These are phyloP conservation scores for Trametes coccinea DNA, from an alignment of 768 basidiomycete genomes.

Conservation along the genomic window DNA sequence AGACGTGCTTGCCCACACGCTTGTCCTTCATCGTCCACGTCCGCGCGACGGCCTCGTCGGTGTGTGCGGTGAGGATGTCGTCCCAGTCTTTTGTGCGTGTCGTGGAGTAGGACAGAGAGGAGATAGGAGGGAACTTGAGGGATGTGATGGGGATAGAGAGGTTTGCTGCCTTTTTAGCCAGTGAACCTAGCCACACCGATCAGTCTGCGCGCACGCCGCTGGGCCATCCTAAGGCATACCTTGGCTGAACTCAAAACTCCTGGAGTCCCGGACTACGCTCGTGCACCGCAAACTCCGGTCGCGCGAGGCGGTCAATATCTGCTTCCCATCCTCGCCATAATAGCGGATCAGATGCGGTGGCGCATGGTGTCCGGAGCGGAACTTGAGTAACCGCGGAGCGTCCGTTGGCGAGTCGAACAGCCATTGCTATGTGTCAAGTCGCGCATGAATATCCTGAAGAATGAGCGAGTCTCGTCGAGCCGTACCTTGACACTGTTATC, in stretches of 20 bases:
- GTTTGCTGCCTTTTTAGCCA: constrained; percentile 76
- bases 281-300: constrained; percentile 90
- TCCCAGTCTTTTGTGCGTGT: constrained; percentile 95
- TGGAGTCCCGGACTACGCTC: constrained; percentile 91
- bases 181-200: constrained; percentile 66
- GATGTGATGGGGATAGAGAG: constrained; percentile 78
- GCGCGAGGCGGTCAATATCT: constrained; percentile 82
- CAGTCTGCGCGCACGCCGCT: not conserved
- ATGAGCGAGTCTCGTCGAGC: not conserved
- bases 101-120: constrained; percentile 74
- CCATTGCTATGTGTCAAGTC: constrained; percentile 76
- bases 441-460: not conserved
- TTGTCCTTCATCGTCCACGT: constrained; percentile 89
- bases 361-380: constrained; percentile 86
- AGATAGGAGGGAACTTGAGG: constrained; percentile 83
- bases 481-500: constrained; percentile 94
- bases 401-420: constrained; percentile 89
- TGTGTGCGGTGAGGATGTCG: constrained; percentile 89
- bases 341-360: constrained; percentile 92
- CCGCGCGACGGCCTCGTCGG: constrained; percentile 77
- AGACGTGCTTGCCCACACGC: constrained; percentile 71
- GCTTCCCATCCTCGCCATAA: constrained; percentile 97
- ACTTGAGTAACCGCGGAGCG: constrained; percentile 86
- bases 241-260: constrained; percentile 94
- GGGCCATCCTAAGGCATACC: constrained; percentile 44